These are phyloP conservation scores for Acanthamoeba culbertsoni DNA, from an alignment of 208 protist genomes.

Conservation along the genomic window DNA sequence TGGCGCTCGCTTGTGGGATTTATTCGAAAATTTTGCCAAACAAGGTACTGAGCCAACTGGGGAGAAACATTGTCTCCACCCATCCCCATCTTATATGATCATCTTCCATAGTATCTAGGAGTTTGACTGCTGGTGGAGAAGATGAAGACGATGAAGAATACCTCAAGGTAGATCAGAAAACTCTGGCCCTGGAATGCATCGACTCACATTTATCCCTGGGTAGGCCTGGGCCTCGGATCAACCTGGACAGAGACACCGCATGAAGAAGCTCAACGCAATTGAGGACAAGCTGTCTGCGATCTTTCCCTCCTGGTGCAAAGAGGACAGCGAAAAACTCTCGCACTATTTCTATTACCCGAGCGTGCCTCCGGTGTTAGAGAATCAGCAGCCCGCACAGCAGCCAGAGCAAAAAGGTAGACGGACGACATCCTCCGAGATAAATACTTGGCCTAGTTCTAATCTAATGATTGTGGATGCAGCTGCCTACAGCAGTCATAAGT, in stretches of 20 bases:
- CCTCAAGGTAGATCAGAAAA: neutral
- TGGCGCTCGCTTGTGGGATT: constrained; percentile 23
- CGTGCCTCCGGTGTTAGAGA: neutral
- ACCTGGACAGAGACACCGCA: neutral
- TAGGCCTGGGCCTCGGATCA: neutral
- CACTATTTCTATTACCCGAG: constrained; percentile 11
- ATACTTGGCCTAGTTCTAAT: too few species aligned
- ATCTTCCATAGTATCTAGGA: too few species aligned
- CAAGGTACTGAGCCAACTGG: neutral
- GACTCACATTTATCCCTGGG: too few species aligned
- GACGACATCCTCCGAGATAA: too few species aligned
- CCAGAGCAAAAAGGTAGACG: too few species aligned
- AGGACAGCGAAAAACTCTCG: neutral
- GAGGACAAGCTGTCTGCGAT: neutral
- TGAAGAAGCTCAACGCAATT: neutral
- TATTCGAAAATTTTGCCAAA: constrained; percentile 19
- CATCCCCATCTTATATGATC: neutral
- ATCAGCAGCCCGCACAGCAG: too few species aligned
- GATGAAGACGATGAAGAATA: neutral
- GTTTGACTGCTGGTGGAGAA: too few species aligned
- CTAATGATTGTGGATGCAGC: too few species aligned
- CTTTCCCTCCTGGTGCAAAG: neutral
- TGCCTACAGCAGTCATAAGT: neutral
- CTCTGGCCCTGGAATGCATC: too few species aligned
- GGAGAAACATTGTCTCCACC: neutral